Conservation (phyloP, 257 asterid species). For the Jaltomata sinuosa region DNA sequence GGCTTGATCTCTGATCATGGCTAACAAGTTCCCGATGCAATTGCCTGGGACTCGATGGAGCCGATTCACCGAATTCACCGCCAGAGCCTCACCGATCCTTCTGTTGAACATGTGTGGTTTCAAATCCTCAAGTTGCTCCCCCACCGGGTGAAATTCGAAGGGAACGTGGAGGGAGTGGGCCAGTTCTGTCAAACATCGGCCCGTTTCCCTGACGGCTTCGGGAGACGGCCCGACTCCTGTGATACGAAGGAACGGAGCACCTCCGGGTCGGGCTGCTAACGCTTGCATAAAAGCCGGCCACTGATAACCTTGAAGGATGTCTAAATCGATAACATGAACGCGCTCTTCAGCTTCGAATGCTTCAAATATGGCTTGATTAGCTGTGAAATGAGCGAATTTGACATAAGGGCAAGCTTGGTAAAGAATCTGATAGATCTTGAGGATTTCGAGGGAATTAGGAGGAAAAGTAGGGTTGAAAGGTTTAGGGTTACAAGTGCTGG, state of each 20-base stretch:
- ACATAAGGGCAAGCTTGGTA: constrained; percentile 89
- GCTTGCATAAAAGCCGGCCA: constrained; percentile 98
- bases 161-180: constrained; percentile 81
- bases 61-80: constrained; percentile 68
- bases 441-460: constrained; percentile 60
- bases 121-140: constrained; percentile 60
- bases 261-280: constrained; percentile 71
- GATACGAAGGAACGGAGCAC: constrained; percentile 70
- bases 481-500: constrained; percentile 25
- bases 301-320: constrained; percentile 80
- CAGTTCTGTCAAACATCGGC: constrained; percentile 52
- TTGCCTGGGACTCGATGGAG: constrained; percentile 58
- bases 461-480: constrained; percentile 71
- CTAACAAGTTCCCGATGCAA: constrained; percentile 42
- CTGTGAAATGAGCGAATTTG: constrained; percentile 82
- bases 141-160: constrained; percentile 68
- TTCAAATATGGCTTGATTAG: constrained; percentile 80
- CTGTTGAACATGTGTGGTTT: constrained; percentile 77
- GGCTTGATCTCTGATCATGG: constrained; percentile 70
- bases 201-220: constrained; percentile 54
- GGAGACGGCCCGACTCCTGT: constrained; percentile 77
- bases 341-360: constrained; percentile 67
- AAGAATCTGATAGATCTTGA: constrained; percentile 73
- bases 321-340: constrained; percentile 79
- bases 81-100: constrained; percentile 78